These are phyloP conservation scores for Achaetomium macrosporum DNA, from an alignment of 2,329 filamentous ascomycete genomes.

Conservation along the genomic window DNA sequence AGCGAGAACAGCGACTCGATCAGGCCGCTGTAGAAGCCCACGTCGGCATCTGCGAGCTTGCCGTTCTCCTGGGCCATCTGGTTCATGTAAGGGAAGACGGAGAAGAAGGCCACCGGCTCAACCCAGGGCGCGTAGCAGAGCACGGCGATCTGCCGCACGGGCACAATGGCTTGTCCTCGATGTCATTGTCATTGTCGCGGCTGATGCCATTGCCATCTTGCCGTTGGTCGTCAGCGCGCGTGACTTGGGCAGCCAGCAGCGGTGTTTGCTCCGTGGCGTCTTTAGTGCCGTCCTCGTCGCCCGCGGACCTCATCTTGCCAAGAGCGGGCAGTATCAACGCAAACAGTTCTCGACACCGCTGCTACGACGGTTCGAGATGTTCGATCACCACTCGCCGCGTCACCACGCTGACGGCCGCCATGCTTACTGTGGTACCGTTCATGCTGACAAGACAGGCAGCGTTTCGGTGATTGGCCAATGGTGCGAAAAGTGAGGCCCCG, in stretches of 20 bases:
- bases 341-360: background rate
- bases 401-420: no score
- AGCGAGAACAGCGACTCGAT: slow-evolving; percentile 70
- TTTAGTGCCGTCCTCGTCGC: background rate
- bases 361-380: no score
- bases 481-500: no score
- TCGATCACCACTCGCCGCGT: no score
- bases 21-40: slow-evolving; percentile 73
- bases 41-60: slow-evolving; percentile 53
- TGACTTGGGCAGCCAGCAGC: slow-evolving; percentile 24
- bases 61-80: slow-evolving; percentile 68
- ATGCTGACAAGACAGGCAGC: no score
- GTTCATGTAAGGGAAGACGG: slow-evolving; percentile 74
- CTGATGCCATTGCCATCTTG: slow-evolving; percentile 17
- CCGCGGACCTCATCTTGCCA: slow-evolving; percentile 1
- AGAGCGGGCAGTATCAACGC: background rate
- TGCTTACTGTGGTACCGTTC: no score
- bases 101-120: slow-evolving; percentile 78
- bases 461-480: no score
- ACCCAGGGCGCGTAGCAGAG: slow-evolving; percentile 68
- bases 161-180: slow-evolving; percentile 46
- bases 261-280: slow-evolving; percentile 29
- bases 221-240: slow-evolving; percentile 16
- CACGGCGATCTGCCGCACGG: slow-evolving; percentile 60
- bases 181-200: slow-evolving; percentile 21